A percentile compares a stretch with the other conserved stretches of the same genome.
phyloP scores from a whole-genome alignment of 768 basidiomycete genomes.

The Pleurotus platypus region DNA sequence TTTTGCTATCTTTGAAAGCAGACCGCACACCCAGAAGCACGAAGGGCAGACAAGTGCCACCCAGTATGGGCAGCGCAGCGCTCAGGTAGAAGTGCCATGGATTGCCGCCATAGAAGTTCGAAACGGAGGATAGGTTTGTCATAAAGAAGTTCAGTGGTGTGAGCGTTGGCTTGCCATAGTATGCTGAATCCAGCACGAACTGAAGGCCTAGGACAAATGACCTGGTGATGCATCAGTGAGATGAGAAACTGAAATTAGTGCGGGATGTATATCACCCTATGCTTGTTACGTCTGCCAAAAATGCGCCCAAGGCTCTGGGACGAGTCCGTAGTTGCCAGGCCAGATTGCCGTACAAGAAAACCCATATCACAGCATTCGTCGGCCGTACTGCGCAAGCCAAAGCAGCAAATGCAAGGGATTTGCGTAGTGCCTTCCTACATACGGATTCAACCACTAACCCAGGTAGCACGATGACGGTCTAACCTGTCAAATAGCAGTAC shows the following conservation, averaged over 20 bases:
- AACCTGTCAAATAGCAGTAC: slow-evolving; percentile 39
- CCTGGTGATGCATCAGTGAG: slow-evolving; percentile 16
- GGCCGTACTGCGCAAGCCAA: slow-evolving; percentile 82
- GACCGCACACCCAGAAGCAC: slow-evolving; percentile 56
- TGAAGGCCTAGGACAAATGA: slow-evolving; percentile 21
- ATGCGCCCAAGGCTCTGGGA: slow-evolving; percentile 19
- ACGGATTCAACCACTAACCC: neutral
- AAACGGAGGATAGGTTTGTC: slow-evolving; percentile 81
- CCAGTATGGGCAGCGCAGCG: slow-evolving; percentile 83
- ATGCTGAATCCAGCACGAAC: slow-evolving; percentile 61
- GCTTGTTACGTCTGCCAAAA: slow-evolving; percentile 34
- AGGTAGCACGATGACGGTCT: slow-evolving; percentile 4
- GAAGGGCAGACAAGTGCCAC: slow-evolving; percentile 72
- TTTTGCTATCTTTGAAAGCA: slow-evolving; percentile 20
- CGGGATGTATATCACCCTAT: slow-evolving; percentile 39
- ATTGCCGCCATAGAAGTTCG: slow-evolving; percentile 88
- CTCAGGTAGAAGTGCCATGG: slow-evolving; percentile 87
- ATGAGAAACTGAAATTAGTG: neutral
- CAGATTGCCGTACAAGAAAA: slow-evolving; percentile 58
- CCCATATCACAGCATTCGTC: slow-evolving; percentile 86
- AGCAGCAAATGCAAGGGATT: slow-evolving; percentile 57
- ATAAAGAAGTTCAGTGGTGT: slow-evolving; percentile 81
- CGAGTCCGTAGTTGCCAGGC: slow-evolving; percentile 49
- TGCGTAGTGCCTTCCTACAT: slow-evolving; percentile 13
- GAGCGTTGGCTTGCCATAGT: slow-evolving; percentile 63